Base-by-base conservation (phyloP, 495 filamentous ascomycete species). In the Penicillium verhagenii region DNA sequence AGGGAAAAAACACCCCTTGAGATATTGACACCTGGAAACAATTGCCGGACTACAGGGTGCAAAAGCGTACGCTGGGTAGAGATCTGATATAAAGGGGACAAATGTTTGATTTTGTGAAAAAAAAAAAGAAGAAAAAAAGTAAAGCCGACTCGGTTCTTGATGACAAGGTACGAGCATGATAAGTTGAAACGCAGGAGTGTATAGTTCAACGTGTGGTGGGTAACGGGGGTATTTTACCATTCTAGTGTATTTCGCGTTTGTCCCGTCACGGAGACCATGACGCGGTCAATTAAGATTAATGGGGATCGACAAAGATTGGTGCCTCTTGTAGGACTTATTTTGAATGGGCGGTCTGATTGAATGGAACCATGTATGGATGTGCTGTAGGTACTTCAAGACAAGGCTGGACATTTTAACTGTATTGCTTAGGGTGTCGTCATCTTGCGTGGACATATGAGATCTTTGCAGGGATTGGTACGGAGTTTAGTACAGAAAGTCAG, bases 231-330 rank as follows among this genome's bases (percentile, higher is more conserved):
- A 21, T 43, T n/a, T 40, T 49, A 49, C 53, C 28, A 4, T 43
- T 37, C 23, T 35, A 47, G 39, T 47, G 40, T 47, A 31, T 24
- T 49, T 18, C 21, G 10, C 24, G 13, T 1, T 8, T 40, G 37
- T 19, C 37, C 38, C 38, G 18, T 9, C 14, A 39, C 20, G 38
- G 38, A 42, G 38, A 8, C 20, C 21, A 64, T 64, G 61, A 64
- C 57, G 61, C 54, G 61, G 61, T 52, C 14, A 44, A 45, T 25
- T 57, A 55, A 60, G 54, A 64, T 64, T 60, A 31, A 53, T 48
- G 57, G 50, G 31, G 58, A 64, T 64, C 54, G 51, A 55, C 54
- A 11, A 50, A 13, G 20, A 21, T 2, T 16, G n/a, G n/a, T 13
- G 37, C n/a, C 37, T 39, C n/a, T 23, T 31, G 28, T 24, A 43